These are phyloP conservation scores for Grosmannia serpens DNA, from an alignment of 2,329 filamentous ascomycete genomes.

Conservation along the genomic window DNA sequence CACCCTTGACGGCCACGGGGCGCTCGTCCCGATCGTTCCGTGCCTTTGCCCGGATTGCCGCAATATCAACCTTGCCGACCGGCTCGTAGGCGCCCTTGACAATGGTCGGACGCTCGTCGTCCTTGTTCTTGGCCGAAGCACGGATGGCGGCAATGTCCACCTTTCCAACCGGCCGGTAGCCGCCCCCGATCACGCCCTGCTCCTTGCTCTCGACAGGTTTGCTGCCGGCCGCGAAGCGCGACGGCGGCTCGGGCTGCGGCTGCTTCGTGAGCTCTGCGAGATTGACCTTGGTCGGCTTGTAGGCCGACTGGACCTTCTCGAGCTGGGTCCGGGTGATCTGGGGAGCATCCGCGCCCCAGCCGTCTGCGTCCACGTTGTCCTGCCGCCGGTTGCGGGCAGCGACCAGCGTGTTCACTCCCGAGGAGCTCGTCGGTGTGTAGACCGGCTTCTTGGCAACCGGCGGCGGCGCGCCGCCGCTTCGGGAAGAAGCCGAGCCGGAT, in stretches of 20 bases:
- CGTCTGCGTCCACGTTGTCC: constrained; percentile 63
- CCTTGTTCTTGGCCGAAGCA: constrained; percentile 45
- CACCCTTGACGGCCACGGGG: neutral
- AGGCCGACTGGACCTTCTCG: constrained; percentile 85
- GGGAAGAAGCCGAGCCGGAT: constrained; percentile 38
- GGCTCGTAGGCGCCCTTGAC: constrained; percentile 73
- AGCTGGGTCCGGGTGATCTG: constrained; percentile 75
- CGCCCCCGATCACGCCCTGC: constrained; percentile 64
- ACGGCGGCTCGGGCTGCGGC: constrained; percentile 48
- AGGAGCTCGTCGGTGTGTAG: constrained; percentile 63
- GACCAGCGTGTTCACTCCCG: constrained; percentile 51
- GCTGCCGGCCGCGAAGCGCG: constrained; percentile 24
- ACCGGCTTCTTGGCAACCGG: constrained; percentile 79
- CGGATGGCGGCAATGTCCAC: constrained; percentile 94
- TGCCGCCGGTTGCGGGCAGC: constrained; percentile 51
- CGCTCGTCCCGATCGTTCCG: constrained; percentile 5
- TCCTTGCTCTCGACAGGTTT: constrained; percentile 29
- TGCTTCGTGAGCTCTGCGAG: constrained; percentile 74
- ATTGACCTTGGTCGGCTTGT: constrained; percentile 92
- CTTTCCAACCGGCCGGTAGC: constrained; percentile 89
- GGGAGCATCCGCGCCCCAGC: constrained; percentile 93
- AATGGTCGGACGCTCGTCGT: constrained; percentile 49
- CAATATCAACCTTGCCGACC: constrained; percentile 91
- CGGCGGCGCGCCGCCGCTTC: constrained; percentile 38
- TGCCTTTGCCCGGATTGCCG: constrained; percentile 28